A percentile compares a stretch with the other conserved stretches of the same genome.
Conservation (phyloP, 495 filamentous ascomycete species). For the Penicillium macrosclerotiorum region DNA sequence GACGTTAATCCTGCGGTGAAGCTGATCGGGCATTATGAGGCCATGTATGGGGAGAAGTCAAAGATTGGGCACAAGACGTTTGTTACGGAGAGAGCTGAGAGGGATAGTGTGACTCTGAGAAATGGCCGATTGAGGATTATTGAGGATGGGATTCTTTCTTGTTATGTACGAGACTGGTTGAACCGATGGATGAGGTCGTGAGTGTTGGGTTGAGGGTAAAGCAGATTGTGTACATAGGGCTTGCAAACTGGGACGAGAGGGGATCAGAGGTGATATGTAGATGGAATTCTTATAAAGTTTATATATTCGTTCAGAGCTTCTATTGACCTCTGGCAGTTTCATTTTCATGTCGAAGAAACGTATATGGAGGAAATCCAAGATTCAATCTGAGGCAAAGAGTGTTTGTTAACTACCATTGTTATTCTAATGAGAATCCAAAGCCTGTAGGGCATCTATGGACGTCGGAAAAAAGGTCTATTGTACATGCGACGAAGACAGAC, state of each 20-base stretch:
- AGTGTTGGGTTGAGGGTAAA: too few species aligned
- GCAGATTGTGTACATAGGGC: too few species aligned
- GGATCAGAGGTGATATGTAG: too few species aligned
- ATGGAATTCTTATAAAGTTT: too few species aligned
- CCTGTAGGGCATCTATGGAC: conserved; percentile 3
- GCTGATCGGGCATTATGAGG: conserved; percentile 53
- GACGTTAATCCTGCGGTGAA: conserved; percentile 58
- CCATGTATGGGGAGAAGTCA: conserved; percentile 22
- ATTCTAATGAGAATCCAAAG: neutral
- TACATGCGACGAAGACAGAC: conserved; percentile 9
- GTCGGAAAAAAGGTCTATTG: conserved; percentile 2
- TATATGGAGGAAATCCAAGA: too few species aligned
- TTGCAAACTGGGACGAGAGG: too few species aligned
- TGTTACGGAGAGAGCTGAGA: conserved; percentile 34
- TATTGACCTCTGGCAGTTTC: too few species aligned
- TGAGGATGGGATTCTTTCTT: conserved; percentile 35
- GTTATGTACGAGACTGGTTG: conserved; percentile 38
- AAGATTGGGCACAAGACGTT: conserved; percentile 18
- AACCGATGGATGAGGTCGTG: conserved; percentile 24
- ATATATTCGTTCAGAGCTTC: too few species aligned
- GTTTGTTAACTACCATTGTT: conserved; percentile 7
- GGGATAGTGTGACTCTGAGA: conserved; percentile 34
- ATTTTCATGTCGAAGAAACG: too few species aligned
- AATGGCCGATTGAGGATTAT: conserved; percentile 34
- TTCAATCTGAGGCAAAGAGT: too few species aligned